Evolutionary conservation across 2,329 filamentous ascomycete genomes (phyloP).

Genomic region (Grosmannia clavigera): DNA sequence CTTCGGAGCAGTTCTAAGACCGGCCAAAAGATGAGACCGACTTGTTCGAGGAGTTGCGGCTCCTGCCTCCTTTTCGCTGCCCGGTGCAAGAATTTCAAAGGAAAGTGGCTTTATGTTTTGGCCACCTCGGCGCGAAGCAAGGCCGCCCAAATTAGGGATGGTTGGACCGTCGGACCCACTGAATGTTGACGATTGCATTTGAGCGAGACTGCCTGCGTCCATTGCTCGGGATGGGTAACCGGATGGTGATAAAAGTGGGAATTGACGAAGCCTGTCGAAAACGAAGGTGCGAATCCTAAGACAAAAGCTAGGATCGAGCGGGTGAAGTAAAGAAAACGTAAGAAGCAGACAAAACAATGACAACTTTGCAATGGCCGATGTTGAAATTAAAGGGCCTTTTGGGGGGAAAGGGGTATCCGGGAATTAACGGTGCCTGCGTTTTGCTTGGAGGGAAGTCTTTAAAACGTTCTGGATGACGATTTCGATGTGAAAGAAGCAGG

Average conservation of each 20-base stretch:
- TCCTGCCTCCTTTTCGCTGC: conserved; percentile 54
- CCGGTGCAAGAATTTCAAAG: conserved; percentile 59
- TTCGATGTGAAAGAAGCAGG: neutral
- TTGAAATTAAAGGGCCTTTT: neutral
- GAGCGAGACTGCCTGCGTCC: conserved; percentile 98
- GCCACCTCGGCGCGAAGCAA: conserved; percentile 74
- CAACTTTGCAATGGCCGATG: neutral
- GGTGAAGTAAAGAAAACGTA: neutral
- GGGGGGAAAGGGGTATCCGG: neutral
- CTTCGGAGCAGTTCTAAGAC: conserved; percentile 87
- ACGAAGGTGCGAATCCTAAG: neutral
- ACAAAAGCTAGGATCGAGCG: neutral
- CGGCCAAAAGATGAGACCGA: conserved; percentile 86
- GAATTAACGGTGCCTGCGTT: neutral
- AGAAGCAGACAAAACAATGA: neutral
- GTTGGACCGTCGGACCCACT: conserved; percentile 55
- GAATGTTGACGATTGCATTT: conserved; percentile 89
- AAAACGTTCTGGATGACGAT: neutral
- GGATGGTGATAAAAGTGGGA: neutral
- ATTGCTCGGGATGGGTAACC: conserved; percentile 35
- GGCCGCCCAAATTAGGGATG: conserved; percentile 66
- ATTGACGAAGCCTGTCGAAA: neutral
- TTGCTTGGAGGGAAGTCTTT: neutral
- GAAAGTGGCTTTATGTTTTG: conserved; percentile 83
- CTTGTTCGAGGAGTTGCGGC: conserved; percentile 81